These are phyloP conservation scores for Nemophila menziesii DNA, from an alignment of 257 asterid species.

Conservation along the genomic window DNA sequence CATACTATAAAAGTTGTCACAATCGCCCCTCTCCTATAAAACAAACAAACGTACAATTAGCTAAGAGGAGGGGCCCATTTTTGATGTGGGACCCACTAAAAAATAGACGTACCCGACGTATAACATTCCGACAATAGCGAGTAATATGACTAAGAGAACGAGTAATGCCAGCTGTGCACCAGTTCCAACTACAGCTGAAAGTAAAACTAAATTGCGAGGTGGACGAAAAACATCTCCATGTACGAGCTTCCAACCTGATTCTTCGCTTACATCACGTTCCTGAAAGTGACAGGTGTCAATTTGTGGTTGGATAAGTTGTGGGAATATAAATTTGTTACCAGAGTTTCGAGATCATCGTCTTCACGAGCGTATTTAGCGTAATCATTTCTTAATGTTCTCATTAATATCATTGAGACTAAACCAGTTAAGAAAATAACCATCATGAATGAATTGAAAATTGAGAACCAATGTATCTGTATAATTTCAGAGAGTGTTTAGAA, in stretches of 20 bases:
- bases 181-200: slow-evolving; percentile 52
- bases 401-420: slow-evolving; percentile 89
- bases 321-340: slow-evolving; percentile 34
- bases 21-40: slow-evolving; percentile 48
- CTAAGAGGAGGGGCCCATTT: too few species aligned
- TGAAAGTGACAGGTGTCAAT: slow-evolving; percentile 8
- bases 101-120: slow-evolving; percentile 44
- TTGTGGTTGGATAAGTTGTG: neutral
- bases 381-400: slow-evolving; percentile 95
- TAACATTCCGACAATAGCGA: slow-evolving; percentile 48
- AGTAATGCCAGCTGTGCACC: slow-evolving; percentile 52
- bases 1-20: slow-evolving; percentile 50
- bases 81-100: slow-evolving; percentile 1
- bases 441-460: slow-evolving; percentile 95
- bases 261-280: slow-evolving; percentile 61
- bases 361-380: slow-evolving; percentile 98
- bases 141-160: slow-evolving; percentile 44
- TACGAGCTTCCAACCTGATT: slow-evolving; percentile 65
- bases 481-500: slow-evolving; percentile 6
- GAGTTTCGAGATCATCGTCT: slow-evolving; percentile 91
- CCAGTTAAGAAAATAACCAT: slow-evolving; percentile 99
- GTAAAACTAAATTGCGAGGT: slow-evolving; percentile 32
- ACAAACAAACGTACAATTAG: neutral
- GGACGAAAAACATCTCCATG: slow-evolving; percentile 56
- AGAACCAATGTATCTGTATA: slow-evolving; percentile 95